A percentile compares a stretch with the other conserved stretches of the same genome.
Conservation (phyloP, 768 basidiomycete genomes). For the Tremella yokohamensis region DNA sequence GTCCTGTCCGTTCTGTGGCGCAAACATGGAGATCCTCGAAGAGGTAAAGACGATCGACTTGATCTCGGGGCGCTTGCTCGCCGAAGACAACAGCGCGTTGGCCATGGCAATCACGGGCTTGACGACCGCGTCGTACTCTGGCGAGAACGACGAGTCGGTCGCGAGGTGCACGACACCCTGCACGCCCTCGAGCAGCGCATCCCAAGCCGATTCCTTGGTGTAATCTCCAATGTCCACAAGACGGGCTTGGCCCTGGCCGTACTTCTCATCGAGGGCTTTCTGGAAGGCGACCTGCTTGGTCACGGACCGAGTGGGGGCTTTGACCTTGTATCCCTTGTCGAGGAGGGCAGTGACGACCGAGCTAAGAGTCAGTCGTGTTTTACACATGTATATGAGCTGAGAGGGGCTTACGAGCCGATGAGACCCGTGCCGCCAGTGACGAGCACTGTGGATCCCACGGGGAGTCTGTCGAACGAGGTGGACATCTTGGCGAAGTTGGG, state of each 20-base stretch:
- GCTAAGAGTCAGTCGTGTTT: neutral
- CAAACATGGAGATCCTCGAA: neutral
- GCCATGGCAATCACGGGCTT: neutral
- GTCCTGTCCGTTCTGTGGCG: neutral
- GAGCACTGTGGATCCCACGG: constrained; percentile 6
- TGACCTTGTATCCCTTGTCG: constrained; percentile 8
- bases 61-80: neutral
- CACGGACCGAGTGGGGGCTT: constrained; percentile 9
- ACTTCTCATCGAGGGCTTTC: constrained; percentile 4
- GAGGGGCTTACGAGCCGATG: constrained; percentile 9
- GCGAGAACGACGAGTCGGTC: neutral
- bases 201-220: neutral
- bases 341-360: constrained; percentile 6
- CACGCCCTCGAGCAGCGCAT: neutral
- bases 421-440: constrained; percentile 13
- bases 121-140: neutral
- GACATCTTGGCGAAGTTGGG: too few relatives aligned
- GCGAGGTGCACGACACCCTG: constrained; percentile 6
- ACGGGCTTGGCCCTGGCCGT: constrained; percentile 8
- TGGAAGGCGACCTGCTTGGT: constrained; percentile 5
- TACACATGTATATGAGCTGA: too few relatives aligned
- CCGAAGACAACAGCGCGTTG: neutral
- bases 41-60: constrained; percentile 8
- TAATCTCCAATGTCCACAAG: constrained; percentile 5
- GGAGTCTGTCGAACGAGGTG: constrained; percentile 4